phyloP scores from a whole-genome alignment of 306 rosid genomes.

The Quercus variabilis region DNA sequence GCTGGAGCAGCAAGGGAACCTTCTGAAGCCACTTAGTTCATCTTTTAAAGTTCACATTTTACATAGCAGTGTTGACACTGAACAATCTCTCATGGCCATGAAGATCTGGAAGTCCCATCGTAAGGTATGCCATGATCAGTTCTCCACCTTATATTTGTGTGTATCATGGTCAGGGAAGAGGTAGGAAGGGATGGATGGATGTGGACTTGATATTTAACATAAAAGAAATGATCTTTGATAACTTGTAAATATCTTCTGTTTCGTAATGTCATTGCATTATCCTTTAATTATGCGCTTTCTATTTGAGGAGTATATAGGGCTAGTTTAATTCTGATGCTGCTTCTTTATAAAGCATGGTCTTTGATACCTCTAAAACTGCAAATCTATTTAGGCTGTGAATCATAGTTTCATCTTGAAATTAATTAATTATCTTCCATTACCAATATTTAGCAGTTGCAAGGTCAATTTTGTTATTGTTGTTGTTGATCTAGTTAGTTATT shows the following conservation, averaged over 20 bases:
- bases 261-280: not conserved
- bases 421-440: not conserved
- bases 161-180: not conserved
- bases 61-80: conserved; percentile 87
- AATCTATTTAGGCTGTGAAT: not conserved
- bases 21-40: conserved; percentile 61
- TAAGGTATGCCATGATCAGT: conserved; percentile 45
- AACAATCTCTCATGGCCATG: conserved; percentile 80
- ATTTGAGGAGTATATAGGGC: not conserved
- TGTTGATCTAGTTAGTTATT: not conserved
- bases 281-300: not conserved
- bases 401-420: not conserved
- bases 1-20: conserved; percentile 76
- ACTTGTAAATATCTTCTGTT: not conserved
- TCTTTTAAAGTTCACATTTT: conserved; percentile 72
- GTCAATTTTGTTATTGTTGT: not conserved
- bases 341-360: not conserved
- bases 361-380: not conserved
- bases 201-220: not conserved
- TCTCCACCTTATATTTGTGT: not conserved
- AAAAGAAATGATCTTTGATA: not conserved
- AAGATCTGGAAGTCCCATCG: conserved; percentile 79
- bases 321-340: not conserved
- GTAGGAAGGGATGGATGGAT: not conserved
- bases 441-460: not conserved